Conservation (phyloP, 2,329 filamentous ascomycete species). For the Claviceps monticola region DNA sequence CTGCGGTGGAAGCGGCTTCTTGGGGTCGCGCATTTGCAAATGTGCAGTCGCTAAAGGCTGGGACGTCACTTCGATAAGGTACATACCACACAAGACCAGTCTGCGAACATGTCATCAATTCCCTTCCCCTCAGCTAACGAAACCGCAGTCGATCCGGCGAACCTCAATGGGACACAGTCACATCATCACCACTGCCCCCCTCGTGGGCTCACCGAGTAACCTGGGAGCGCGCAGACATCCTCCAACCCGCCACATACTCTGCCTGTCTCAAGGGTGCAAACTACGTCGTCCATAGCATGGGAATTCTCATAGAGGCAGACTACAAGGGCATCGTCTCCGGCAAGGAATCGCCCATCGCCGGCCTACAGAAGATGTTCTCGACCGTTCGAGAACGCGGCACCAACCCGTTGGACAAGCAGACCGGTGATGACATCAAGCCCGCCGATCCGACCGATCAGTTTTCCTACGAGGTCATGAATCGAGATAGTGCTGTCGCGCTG, state of each 20-base stretch:
- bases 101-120: background rate
- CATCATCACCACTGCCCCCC: conserved; percentile 56
- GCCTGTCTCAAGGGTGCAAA: conserved; percentile 62
- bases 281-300: conserved; percentile 88
- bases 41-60: conserved; percentile 73
- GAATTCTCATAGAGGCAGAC: conserved; percentile 90
- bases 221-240: conserved; percentile 81
- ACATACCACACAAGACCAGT: background rate
- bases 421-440: conserved; percentile 47
- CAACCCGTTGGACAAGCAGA: conserved; percentile 54
- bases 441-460: conserved; percentile 60
- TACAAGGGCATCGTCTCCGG: conserved; percentile 89
- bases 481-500: conserved; percentile 72
- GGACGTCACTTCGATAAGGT: conserved; percentile 90
- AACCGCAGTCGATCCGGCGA: conserved; percentile 67
- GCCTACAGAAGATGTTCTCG: conserved; percentile 67
- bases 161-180: conserved; percentile 70
- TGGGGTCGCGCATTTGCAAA: conserved; percentile 83
- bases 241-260: conserved; percentile 68
- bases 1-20: conserved; percentile 84
- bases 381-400: conserved; percentile 46
- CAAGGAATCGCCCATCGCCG: conserved; percentile 65
- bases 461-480: conserved; percentile 96
- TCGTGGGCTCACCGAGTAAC: conserved; percentile 69
- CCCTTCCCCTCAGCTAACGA: background rate